Percentiles rank a stretch among this genome's conserved stretches.
Evolutionary conservation across 352 stramenopile species (phyloP).

Genomic region (Phytophthora citricola): DNA sequence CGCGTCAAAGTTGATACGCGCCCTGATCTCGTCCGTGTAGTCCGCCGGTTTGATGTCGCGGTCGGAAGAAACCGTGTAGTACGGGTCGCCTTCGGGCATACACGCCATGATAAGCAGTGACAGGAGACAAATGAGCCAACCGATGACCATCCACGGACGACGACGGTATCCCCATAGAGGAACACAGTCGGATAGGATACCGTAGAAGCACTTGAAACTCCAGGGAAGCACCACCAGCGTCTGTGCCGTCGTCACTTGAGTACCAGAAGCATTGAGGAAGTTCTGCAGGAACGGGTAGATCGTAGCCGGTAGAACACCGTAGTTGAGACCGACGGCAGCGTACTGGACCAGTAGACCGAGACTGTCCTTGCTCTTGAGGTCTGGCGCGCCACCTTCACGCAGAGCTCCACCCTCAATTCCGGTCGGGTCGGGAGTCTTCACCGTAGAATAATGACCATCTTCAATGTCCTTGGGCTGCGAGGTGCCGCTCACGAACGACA

Average conservation of each 20-base stretch:
- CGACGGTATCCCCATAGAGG: conserved; percentile 52
- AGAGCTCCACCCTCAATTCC: conserved; percentile 35
- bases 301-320: conserved; percentile 35
- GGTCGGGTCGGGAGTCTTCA: conserved; percentile 34
- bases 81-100: conserved; percentile 32
- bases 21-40: conserved; percentile 31
- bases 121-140: conserved; percentile 42
- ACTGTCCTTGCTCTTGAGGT: conserved; percentile 40
- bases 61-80: conserved; percentile 38
- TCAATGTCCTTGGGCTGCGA: conserved; percentile 29
- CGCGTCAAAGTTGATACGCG: conserved; percentile 30
- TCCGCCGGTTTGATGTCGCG: conserved; percentile 20
- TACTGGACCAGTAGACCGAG: conserved; percentile 50
- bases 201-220: conserved; percentile 68
- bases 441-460: conserved; percentile 26
- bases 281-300: conserved; percentile 58
- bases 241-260: conserved; percentile 29
- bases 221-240: conserved; percentile 63
- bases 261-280: conserved; percentile 46
- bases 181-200: conserved; percentile 60
- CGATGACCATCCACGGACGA: conserved; percentile 43
- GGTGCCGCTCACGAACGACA: conserved; percentile 48
- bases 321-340: conserved; percentile 45
- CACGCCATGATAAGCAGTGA: conserved; percentile 39
- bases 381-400: conserved; percentile 36